These are phyloP conservation scores for Nothophytophthora sp. DNA, from an alignment of 352 stramenopile species.

Conservation along the genomic window DNA sequence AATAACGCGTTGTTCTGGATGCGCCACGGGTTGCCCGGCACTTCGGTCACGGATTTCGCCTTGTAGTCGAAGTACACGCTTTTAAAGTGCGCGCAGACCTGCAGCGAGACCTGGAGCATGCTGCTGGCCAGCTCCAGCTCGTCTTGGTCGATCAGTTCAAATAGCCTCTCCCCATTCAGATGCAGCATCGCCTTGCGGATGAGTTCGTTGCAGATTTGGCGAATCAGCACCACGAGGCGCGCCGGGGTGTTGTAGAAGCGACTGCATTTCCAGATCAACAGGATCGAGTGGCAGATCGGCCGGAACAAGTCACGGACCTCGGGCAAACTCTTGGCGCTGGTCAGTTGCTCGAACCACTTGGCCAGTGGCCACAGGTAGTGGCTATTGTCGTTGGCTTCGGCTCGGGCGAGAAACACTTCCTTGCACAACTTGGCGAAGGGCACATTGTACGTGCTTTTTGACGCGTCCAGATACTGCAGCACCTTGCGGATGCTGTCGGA, in stretches of 20 bases:
- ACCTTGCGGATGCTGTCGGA: constrained; percentile 85
- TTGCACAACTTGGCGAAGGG: constrained; percentile 94
- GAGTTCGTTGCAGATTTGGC: constrained; percentile 90
- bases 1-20: constrained; percentile 94
- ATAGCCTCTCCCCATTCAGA: constrained; percentile 77
- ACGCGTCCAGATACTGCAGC: constrained; percentile 86
- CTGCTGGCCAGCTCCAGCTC: constrained; percentile 69
- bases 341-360: constrained; percentile 59
- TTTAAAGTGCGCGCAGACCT: constrained; percentile 91
- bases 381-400: constrained; percentile 87
- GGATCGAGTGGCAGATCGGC: constrained; percentile 86
- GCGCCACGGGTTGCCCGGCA: constrained; percentile 86
- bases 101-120: constrained; percentile 73
- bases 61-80: constrained; percentile 94
- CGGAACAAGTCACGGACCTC: constrained; percentile 76
- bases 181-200: constrained; percentile 74
- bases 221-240: constrained; percentile 85
- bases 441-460: constrained; percentile 91
- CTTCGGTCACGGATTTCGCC: constrained; percentile 74
- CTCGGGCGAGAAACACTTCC: constrained; percentile 86
- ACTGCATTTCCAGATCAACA: constrained; percentile 92
- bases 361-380: constrained; percentile 83
- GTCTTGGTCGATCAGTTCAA: constrained; percentile 80
- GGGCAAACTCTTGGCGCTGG: constrained; percentile 36
- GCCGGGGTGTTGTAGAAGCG: constrained; percentile 92